Base-by-base conservation (phyloP, 1,139 yeast species). In the Geotrichum australiense region DNA sequence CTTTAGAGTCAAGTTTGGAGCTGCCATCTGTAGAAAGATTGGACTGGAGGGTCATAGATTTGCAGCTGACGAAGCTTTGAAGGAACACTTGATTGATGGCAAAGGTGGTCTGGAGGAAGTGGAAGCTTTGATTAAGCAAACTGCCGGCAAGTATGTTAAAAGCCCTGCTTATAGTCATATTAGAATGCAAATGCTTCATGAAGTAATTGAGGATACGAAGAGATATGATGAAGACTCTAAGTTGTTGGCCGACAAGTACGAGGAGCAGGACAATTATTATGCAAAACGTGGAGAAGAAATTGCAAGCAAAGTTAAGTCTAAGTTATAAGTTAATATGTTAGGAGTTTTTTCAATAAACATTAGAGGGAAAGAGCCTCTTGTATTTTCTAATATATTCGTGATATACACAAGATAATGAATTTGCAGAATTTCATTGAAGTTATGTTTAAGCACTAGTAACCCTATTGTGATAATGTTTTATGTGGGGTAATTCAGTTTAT, bases 1-100 rank as follows among this genome's bases (percentile, higher is more conserved):
- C 12, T 58, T 62, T 50, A 47, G 57, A 21, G 55, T 50, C 41
- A 58, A 60, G 42, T 55, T 50, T 21, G 64, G 67, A n/a, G 46
- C 53, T 8, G 51, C 43, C 27, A 32, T 53, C 2, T 50, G 59
- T 30, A 58, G 56, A 27, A 53, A 54, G 45, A 57, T 59, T 26
- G 55, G 58, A 4, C 46, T 62, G 26, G 54, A 57, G 19, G 68
- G 64, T 2, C 60, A 59, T 29, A 46, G 68, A 14, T 64, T 59
- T 47, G 41, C 61, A 1, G 62, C 58, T 5, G 39, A 50, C 28
- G 62, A 58, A 40, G 68, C 68, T 3, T 50, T 58, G 2, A 49
- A 53, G 29, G 45, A 31, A 10, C 62, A 61, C 8, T 34, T 64
- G 4, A 53, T 64, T 27, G 61, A 63, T 38, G 59, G 53, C 1